phyloP scores from a whole-genome alignment of 2,329 filamentous ascomycete genomes.

The Ophiocordyceps australis region DNA sequence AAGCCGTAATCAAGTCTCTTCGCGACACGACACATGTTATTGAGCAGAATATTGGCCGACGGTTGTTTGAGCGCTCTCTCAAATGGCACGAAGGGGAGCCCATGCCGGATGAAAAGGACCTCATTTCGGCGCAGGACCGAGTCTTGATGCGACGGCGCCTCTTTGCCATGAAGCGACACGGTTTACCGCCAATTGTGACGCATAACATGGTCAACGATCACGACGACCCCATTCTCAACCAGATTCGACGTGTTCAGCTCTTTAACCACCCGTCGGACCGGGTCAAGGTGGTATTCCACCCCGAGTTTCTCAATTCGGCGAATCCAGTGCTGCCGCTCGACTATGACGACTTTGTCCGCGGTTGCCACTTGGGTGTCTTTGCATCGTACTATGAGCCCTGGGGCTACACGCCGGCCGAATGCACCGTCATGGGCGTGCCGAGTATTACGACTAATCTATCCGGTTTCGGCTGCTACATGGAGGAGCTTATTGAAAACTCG shows the following conservation, averaged over 20 bases:
- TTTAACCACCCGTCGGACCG: slow-evolving; percentile 93
- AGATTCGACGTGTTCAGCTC: slow-evolving; percentile 85
- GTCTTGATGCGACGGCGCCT: slow-evolving; percentile 79
- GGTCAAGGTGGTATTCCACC: slow-evolving; percentile 96
- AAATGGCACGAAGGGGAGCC: slow-evolving; percentile 91
- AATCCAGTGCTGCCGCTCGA: slow-evolving; percentile 92
- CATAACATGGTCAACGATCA: slow-evolving; percentile 96
- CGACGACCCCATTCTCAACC: slow-evolving; percentile 89
- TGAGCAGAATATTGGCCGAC: slow-evolving; percentile 78
- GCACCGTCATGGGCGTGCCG: slow-evolving; percentile 96
- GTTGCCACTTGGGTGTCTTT: slow-evolving; percentile 90
- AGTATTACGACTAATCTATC: slow-evolving; percentile 97
- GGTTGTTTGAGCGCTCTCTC: slow-evolving; percentile 85
- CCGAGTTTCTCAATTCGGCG: slow-evolving; percentile 88
- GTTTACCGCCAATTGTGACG: slow-evolving; percentile 85
- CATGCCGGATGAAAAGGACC: slow-evolving; percentile 89
- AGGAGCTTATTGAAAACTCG: slow-evolving; percentile 95
- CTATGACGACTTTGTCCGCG: slow-evolving; percentile 96
- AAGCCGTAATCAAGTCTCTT: slow-evolving; percentile 92
- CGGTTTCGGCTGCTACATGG: slow-evolving; percentile 98
- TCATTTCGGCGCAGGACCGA: slow-evolving; percentile 81
- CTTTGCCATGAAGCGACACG: slow-evolving; percentile 90
- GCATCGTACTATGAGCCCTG: slow-evolving; percentile 97
- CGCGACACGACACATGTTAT: slow-evolving; percentile 87
- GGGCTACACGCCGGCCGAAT: slow-evolving; percentile 97